Evolutionary conservation across 2,329 filamentous ascomycete species (phyloP).

Genomic region (Diaporthe velutina): DNA sequence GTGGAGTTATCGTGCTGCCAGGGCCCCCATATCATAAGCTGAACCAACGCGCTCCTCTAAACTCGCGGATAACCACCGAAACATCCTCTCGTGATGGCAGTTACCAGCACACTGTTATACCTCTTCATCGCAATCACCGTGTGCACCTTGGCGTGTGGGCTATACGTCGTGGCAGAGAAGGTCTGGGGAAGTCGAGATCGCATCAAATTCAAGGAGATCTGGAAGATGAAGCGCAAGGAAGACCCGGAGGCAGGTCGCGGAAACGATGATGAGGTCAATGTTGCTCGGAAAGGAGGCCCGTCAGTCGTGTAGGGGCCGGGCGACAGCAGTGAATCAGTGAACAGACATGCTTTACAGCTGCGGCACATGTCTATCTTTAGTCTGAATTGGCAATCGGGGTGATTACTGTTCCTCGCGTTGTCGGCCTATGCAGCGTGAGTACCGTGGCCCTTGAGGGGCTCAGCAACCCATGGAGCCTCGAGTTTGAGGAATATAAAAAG

Average conservation of each 20-base stretch:
- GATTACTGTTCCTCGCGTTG: fast-evolving
- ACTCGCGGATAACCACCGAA: background rate
- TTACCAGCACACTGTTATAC: background rate
- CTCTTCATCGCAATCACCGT: background rate
- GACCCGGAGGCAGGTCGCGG: fast-evolving
- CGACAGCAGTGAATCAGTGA: background rate
- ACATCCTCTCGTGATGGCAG: background rate
- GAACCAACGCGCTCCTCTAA: background rate
- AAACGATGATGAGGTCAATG: background rate
- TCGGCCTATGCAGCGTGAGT: background rate
- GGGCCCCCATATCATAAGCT: too few relatives aligned
- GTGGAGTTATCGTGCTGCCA: too few relatives aligned
- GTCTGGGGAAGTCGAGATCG: background rate
- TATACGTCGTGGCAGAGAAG: background rate
- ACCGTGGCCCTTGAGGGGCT: too few relatives aligned
- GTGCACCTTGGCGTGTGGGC: background rate
- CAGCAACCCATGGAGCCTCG: too few relatives aligned
- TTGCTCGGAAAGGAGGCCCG: background rate
- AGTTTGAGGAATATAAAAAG: background rate
- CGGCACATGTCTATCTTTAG: background rate
- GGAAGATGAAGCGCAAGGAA: background rate
- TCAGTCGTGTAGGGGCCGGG: background rate
- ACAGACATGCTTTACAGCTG: background rate
- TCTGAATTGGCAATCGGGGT: background rate
- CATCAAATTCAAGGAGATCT: background rate